These are phyloP conservation scores for Globisporangium parvum DNA, from an alignment of 352 stramenopile genomes.

Conservation along the genomic window DNA sequence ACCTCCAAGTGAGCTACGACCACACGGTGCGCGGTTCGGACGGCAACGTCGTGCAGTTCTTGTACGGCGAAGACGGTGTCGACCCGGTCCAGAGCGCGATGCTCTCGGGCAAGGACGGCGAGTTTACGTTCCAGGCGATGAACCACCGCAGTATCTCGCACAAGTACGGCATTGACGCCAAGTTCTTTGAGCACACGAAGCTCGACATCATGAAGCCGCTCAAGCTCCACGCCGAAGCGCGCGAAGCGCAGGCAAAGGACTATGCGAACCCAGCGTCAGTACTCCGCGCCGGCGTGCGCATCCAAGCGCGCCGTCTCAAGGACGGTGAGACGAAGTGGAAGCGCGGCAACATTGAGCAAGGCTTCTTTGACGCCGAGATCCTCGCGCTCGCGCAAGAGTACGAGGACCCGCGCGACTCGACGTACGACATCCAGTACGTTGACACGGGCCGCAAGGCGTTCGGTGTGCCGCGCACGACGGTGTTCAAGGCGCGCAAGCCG, in stretches of 20 bases:
- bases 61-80: slow-evolving; percentile 99
- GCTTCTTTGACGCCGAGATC: slow-evolving; percentile 67
- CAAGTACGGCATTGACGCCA: slow-evolving; percentile 88
- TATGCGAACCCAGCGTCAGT: slow-evolving; percentile 30
- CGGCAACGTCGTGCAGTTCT: slow-evolving; percentile 97
- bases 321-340: slow-evolving; percentile 83
- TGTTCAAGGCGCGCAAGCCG: slow-evolving; percentile 68
- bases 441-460: slow-evolving; percentile 82
- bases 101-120: slow-evolving; percentile 89
- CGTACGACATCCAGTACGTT: slow-evolving; percentile 85
- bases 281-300: slow-evolving; percentile 47
- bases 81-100: slow-evolving; percentile 95
- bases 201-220: slow-evolving; percentile 87
- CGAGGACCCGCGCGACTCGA: slow-evolving; percentile 59
- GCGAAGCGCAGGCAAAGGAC: slow-evolving; percentile 40
- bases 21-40: slow-evolving; percentile 98
- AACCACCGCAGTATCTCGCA: slow-evolving; percentile 94
- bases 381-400: slow-evolving; percentile 52
- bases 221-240: slow-evolving; percentile 66
- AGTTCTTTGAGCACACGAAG: slow-evolving; percentile 88
- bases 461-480: slow-evolving; percentile 61
- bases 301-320: slow-evolving; percentile 70
- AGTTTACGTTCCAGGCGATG: slow-evolving; percentile 95
- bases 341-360: slow-evolving; percentile 71
- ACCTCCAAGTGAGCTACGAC: slow-evolving; percentile 98